Conservation (phyloP, 805 yeast species). For the Candida jianshihensis region DNA sequence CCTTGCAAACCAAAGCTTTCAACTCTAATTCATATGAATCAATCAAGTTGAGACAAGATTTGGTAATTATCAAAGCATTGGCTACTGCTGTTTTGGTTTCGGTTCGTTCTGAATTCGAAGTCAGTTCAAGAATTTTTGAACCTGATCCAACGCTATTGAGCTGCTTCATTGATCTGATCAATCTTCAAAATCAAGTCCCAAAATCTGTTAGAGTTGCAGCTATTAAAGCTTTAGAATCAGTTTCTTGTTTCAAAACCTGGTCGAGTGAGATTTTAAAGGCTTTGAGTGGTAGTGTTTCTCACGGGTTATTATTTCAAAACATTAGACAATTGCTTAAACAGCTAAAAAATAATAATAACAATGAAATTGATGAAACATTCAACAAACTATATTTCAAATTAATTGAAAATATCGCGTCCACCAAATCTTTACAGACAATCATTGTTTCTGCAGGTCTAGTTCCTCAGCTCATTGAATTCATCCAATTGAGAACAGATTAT, state of each 20-base stretch:
- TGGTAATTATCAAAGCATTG: slow-evolving; percentile 57
- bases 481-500: slow-evolving; percentile 44
- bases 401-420: slow-evolving; percentile 51
- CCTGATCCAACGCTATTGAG: slow-evolving; percentile 65
- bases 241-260: slow-evolving; percentile 61
- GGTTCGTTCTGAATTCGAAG: slow-evolving; percentile 47
- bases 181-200: slow-evolving; percentile 55
- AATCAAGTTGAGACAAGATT: slow-evolving; percentile 45
- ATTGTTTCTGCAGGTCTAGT: slow-evolving; percentile 73
- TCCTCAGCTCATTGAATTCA: slow-evolving; percentile 54
- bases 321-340: slow-evolving; percentile 55
- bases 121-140: slow-evolving; percentile 62
- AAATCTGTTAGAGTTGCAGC: slow-evolving; percentile 51
- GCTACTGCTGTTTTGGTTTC: slow-evolving; percentile 61
- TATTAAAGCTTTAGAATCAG: slow-evolving; percentile 58
- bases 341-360: slow-evolving; percentile 32
- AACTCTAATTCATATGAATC: slow-evolving; percentile 47
- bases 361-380: slow-evolving; percentile 39
- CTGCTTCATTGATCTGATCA: slow-evolving; percentile 64
- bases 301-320: slow-evolving; percentile 73
- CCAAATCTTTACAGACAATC: slow-evolving; percentile 46
- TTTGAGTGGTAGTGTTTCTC: slow-evolving; percentile 79
- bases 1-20: slow-evolving; percentile 68
- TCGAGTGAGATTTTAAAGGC: slow-evolving; percentile 72
- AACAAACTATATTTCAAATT: slow-evolving; percentile 48